Base-by-base conservation (phyloP, 371 early-diverging fungal species). In the Rhizopus stolonifer region DNA sequence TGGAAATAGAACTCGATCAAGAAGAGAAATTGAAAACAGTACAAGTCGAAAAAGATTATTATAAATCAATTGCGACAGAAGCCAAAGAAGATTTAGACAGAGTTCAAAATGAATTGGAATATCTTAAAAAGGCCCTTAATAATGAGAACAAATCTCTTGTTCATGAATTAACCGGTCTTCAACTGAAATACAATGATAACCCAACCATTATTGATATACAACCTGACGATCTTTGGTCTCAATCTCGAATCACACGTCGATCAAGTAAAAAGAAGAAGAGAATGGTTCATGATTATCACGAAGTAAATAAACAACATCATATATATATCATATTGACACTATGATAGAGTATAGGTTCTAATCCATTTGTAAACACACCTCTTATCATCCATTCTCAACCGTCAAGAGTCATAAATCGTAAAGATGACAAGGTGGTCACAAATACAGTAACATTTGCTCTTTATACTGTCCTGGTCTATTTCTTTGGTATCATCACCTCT, bases 401-500 rank as follows among this genome's bases (percentile, higher is more conserved):
- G 10, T 36, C 29, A n/a, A 39, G 48, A 46, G 23, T 54, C 7
- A 50, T 64, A 42, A 55, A 38, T 24, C 45, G 51, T 49, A 53
- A 57, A 13, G 70, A 74, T 40, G 72, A 77, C 31, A 60, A 67
- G 17, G 61, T 75, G 4, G 69, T 80, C 5, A 75, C 71, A 34
- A 74, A 70, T 44, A 80, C 80, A 1, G 72, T 75, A 1, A 80
- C 80, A 8, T 80, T 80, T 65, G 80, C 77, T 8, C 47, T 80
- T 10, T 80, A 80, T 54, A 80, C 80, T 13, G 62, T 80, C 10
- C 51, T 77, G 15, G 69, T 80, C 17, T 80, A 80, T 64, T 69
- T 77, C 46, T 80, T 80, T 58, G 80, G 80, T 40, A 80, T 80
- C 46, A 73, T 80, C 36, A 80, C 80, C 7, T 77, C 78, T 24